phyloP scores from a whole-genome alignment of 306 rosid genomes.

The Quercus ilex region DNA sequence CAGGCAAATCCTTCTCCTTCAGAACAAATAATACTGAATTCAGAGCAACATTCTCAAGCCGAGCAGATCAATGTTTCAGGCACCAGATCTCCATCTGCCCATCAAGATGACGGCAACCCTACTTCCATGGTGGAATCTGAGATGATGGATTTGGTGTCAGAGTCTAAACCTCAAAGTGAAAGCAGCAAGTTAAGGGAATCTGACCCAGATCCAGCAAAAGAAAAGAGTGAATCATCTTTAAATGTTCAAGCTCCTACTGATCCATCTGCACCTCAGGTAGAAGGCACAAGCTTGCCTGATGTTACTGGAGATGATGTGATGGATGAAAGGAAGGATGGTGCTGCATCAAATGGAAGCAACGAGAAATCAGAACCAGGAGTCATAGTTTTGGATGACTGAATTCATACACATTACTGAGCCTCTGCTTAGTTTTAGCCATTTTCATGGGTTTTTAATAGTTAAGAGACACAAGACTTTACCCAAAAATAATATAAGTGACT shows the following conservation, averaged over 20 bases:
- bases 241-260: constrained; percentile 5
- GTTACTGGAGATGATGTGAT: constrained; percentile 11
- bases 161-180: constrained; percentile 34
- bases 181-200: constrained; percentile 2
- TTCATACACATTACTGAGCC: background rate
- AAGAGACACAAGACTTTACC: background rate
- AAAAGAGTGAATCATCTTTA: constrained; percentile 17
- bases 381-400: constrained; percentile 48
- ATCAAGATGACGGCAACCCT: constrained; percentile 32
- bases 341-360: constrained; percentile 25
- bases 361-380: constrained; percentile 33
- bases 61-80: constrained; percentile 8
- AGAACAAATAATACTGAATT: constrained; percentile 5
- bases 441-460: background rate
- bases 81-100: constrained; percentile 19
- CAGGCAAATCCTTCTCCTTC: constrained; percentile 21
- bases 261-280: background rate
- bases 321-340: constrained; percentile 22
- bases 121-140: constrained; percentile 23
- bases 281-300: background rate
- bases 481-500: background rate
- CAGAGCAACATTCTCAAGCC: constrained; percentile 19
- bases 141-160: constrained; percentile 27
- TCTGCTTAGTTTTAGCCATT: background rate
- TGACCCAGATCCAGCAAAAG: constrained; percentile 17